Evolutionary conservation across 345 rosid species (phyloP).

Genomic region (Citrus mangshanensis): DNA sequence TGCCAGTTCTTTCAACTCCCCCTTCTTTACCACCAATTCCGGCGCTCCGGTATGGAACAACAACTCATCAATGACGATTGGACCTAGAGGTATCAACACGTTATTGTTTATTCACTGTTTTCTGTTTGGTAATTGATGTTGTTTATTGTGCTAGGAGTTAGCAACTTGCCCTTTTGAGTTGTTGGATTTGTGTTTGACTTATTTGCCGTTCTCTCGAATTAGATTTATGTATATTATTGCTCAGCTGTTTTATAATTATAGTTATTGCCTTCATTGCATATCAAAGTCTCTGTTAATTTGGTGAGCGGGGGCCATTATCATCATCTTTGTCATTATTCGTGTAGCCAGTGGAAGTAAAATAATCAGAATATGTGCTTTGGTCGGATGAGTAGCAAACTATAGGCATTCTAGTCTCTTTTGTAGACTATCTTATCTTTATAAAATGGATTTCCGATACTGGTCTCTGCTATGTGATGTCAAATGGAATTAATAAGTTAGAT

Average conservation of each 20-base stretch:
- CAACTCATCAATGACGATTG: conserved; percentile 74
- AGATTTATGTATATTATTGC: background rate
- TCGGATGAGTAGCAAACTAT: background rate
- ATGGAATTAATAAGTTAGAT: background rate
- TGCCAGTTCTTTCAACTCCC: conserved; percentile 60
- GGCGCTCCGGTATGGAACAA: conserved; percentile 87
- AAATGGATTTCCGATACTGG: background rate
- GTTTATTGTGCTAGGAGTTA: background rate
- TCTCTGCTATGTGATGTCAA: background rate
- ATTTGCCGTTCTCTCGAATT: background rate
- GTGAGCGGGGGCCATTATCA: background rate
- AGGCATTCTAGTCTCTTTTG: background rate
- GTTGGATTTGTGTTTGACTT: background rate
- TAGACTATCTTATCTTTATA: background rate
- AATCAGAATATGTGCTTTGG: background rate
- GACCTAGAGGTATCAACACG: conserved; percentile 57
- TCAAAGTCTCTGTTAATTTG: background rate
- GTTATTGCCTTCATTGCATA: background rate
- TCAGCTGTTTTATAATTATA: background rate
- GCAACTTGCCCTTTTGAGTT: background rate
- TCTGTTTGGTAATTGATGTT: background rate
- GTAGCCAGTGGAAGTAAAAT: background rate
- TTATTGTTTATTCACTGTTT: background rate
- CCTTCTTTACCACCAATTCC: conserved; percentile 76
- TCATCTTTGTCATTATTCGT: background rate